Base-by-base conservation (phyloP, 2,329 filamentous ascomycete genomes). In the Aureobasidium sp. region DNA sequence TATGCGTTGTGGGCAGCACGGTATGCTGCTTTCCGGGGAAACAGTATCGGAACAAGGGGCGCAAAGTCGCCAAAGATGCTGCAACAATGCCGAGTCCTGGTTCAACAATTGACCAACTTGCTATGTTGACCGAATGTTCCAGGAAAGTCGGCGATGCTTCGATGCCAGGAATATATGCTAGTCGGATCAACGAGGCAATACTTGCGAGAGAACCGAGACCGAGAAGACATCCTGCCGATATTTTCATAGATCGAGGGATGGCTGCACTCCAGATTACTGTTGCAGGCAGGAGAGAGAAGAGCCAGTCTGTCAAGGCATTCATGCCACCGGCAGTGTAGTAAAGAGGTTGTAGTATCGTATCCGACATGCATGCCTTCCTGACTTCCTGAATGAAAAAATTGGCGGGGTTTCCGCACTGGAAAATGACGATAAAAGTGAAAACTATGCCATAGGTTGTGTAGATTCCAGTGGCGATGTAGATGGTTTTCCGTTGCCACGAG, bases 341-440 rank as follows among this genome's bases (percentile, higher is more conserved):
- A 9, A 71, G 61, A 16, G 62, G 55, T n/a, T 68, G 64, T 16
- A 69, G 61, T 6, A 65, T 59, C 7, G 51, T 51, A 13, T 66
- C 48, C 2, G 62, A 48, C 34, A 68, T 59, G 57, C 70, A 72
- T 9, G 59, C 39, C 16, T 44, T 47, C 14, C 59, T 45, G 5
- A 65, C n/a, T 39, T 66, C 63, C 51, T 67, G 64, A 32, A 64
- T 16, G 6, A 70, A 61, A 36, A 67, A 69, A 42, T 62, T 27
- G 5, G 63, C 37, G 2, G 69, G 69, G 36, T 67, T 57, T n/a
- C 72, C 72, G 61, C 72, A 74, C 58, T 69, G 67, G 60, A 73
- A 79, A 8, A 69, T 67, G 64, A 79, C 82, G 67, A 82, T 78
- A 37, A 81, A 73, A 14, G 76, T 71, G 34, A 79, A 71, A 55